Evolutionary conservation across 768 basidiomycete species (phyloP).

Genomic region (Russula sp.): DNA sequence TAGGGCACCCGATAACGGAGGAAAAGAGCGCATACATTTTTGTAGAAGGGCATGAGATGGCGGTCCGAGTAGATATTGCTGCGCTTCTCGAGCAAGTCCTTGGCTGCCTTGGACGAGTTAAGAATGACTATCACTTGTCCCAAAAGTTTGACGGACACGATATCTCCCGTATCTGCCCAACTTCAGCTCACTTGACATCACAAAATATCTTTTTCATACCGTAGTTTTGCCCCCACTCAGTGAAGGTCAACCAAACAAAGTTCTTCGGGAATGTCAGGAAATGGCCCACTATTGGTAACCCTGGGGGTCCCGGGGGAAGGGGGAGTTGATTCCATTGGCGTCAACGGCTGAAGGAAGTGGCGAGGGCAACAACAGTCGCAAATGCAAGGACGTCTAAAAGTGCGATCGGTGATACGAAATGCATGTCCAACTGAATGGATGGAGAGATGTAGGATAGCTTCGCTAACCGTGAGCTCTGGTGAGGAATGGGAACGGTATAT

Average conservation of each 20-base stretch:
- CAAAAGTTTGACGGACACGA: slow-evolving; percentile 41
- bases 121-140: slow-evolving; percentile 40
- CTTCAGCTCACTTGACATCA: background rate
- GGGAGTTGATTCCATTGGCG: background rate
- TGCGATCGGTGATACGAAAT: background rate
- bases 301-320: slow-evolving; percentile 7
- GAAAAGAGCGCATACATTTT: background rate
- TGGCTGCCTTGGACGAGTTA: slow-evolving; percentile 36
- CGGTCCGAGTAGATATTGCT: slow-evolving; percentile 42
- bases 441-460: no score
- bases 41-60: slow-evolving; percentile 11
- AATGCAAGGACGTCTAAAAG: background rate
- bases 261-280: slow-evolving; percentile 8
- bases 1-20: background rate
- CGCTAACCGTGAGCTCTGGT: background rate
- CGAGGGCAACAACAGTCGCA: background rate
- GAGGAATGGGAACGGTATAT: background rate
- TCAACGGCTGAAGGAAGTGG: background rate
- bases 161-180: slow-evolving; percentile 17
- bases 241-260: slow-evolving; percentile 7
- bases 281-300: background rate
- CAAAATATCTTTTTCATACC: background rate
- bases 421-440: background rate
- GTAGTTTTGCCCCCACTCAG: slow-evolving; percentile 4
- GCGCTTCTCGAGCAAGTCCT: slow-evolving; percentile 41